phyloP scores from a whole-genome alignment of 371 early-diverging fungal species.

The Cokeromyces recurvatus region DNA sequence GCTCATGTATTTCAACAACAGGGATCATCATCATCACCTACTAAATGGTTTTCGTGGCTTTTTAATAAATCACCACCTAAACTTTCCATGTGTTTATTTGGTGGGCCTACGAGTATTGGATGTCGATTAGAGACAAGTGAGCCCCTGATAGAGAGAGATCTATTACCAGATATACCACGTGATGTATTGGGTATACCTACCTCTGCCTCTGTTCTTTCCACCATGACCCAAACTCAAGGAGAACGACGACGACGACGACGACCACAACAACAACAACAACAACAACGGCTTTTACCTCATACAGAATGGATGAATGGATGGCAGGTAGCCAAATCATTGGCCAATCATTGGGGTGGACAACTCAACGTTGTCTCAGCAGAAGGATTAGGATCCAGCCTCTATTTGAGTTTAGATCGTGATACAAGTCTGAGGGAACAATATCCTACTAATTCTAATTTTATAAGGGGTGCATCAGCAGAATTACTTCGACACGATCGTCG shows the following conservation, averaged over 20 bases:
- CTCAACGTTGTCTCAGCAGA: slow-evolving; percentile 66
- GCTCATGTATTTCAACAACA: slow-evolving; percentile 51
- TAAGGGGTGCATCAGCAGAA: slow-evolving; percentile 23
- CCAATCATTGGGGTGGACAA: slow-evolving; percentile 74
- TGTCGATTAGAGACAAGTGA: slow-evolving; percentile 25
- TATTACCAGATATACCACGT: slow-evolving; percentile 28
- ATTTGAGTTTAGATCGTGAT: slow-evolving; percentile 65
- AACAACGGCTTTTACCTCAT: no score
- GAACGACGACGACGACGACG: neutral
- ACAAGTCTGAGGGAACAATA: slow-evolving; percentile 48
- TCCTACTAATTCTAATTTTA: slow-evolving; percentile 23
- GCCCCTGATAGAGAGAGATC: slow-evolving; percentile 21
- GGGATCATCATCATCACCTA: slow-evolving; percentile 19
- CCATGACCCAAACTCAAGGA: slow-evolving; percentile 43
- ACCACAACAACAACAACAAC: no score
- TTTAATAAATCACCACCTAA: slow-evolving; percentile 20
- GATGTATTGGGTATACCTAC: slow-evolving; percentile 38
- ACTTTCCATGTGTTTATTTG: slow-evolving; percentile 19
- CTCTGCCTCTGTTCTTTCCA: slow-evolving; percentile 44
- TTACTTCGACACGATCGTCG: slow-evolving; percentile 34
- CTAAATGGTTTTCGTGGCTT: neutral
- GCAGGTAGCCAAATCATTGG: slow-evolving; percentile 36
- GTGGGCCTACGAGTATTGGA: slow-evolving; percentile 36
- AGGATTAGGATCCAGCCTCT: slow-evolving; percentile 71
- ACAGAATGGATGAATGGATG: slow-evolving; percentile 25